phyloP scores from a whole-genome alignment of 495 filamentous ascomycete species.

The Immersiella caudata region DNA sequence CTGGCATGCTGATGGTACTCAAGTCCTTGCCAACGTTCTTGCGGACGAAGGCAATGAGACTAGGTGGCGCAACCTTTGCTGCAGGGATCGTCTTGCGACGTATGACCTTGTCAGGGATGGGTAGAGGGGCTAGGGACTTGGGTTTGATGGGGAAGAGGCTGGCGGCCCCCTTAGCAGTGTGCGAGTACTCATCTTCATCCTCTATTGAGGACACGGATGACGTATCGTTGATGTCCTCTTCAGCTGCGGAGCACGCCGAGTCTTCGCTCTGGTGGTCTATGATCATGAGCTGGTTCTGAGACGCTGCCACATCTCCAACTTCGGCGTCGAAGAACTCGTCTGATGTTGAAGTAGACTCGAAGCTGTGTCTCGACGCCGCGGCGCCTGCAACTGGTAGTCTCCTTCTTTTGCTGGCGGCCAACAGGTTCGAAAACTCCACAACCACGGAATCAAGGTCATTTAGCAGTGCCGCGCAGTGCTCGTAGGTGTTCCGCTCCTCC shows the following conservation, averaged over 20 bases:
- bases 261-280: slow-evolving; percentile 68
- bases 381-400: slow-evolving; percentile 58
- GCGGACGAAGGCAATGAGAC: slow-evolving; percentile 88
- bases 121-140: slow-evolving; percentile 77
- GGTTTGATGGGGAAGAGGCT: slow-evolving; percentile 71
- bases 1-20: slow-evolving; percentile 94
- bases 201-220: slow-evolving; percentile 66
- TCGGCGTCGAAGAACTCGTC: slow-evolving; percentile 96
- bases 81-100: slow-evolving; percentile 72
- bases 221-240: slow-evolving; percentile 61
- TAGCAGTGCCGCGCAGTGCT: slow-evolving; percentile 77
- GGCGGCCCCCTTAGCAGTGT: slow-evolving; percentile 44
- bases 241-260: slow-evolving; percentile 52
- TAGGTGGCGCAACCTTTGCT: slow-evolving; percentile 77
- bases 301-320: slow-evolving; percentile 62
- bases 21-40: slow-evolving; percentile 99
- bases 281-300: slow-evolving; percentile 64
- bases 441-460: slow-evolving; percentile 82
- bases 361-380: slow-evolving; percentile 66
- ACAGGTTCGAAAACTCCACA: slow-evolving; percentile 73
- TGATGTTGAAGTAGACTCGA: slow-evolving; percentile 70
- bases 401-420: slow-evolving; percentile 77
- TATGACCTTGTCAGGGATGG: slow-evolving; percentile 61
- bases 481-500: slow-evolving; percentile 66
- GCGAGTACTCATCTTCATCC: slow-evolving; percentile 46